A percentile compares a stretch with the other conserved stretches of the same genome.
phyloP scores from a whole-genome alignment of 169 alveolate species.

The Miamiensis avidus region DNA sequence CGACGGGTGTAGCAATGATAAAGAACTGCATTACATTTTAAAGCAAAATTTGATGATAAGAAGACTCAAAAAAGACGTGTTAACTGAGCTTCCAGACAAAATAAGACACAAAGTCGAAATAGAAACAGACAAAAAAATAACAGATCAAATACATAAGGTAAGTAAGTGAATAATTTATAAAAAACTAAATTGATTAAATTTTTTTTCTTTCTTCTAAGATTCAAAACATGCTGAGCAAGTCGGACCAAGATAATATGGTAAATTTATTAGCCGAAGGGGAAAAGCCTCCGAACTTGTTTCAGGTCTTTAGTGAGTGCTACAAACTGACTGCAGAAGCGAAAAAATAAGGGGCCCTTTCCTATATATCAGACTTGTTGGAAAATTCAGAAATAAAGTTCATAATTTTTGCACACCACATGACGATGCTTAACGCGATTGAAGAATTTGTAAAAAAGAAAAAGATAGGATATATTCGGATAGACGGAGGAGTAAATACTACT shows the following conservation, averaged over 20 bases:
- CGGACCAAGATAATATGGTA: background rate
- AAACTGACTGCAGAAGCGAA: constrained; percentile 95
- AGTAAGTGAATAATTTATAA: constrained; percentile 39
- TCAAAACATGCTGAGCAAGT: constrained; percentile 10
- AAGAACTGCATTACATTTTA: constrained; percentile 68
- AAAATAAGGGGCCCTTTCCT: constrained; percentile 90
- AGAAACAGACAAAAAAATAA: constrained; percentile 49
- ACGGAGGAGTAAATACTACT: too few relatives aligned
- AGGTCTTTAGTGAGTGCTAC: constrained; percentile 49
- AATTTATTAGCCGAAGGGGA: constrained; percentile 20
- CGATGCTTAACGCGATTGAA: constrained; percentile 52
- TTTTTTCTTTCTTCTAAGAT: constrained; percentile 23
- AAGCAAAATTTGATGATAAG: constrained; percentile 70
- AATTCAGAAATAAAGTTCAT: constrained; percentile 72
- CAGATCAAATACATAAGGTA: constrained; percentile 48
- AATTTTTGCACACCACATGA: constrained; percentile 75
- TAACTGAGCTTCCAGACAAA: constrained; percentile 74
- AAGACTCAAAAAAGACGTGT: constrained; percentile 76
- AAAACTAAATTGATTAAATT: constrained; percentile 23
- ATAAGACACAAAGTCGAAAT: constrained; percentile 66
- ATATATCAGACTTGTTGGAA: constrained; percentile 90
- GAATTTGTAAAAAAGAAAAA: constrained; percentile 33
- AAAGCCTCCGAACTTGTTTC: background rate
- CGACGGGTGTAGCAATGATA: constrained; percentile 61
- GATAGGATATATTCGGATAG: constrained; percentile 55